Evolutionary conservation across 805 yeast species (phyloP).

Genomic region (Yamadazyma paraphyllophila): DNA sequence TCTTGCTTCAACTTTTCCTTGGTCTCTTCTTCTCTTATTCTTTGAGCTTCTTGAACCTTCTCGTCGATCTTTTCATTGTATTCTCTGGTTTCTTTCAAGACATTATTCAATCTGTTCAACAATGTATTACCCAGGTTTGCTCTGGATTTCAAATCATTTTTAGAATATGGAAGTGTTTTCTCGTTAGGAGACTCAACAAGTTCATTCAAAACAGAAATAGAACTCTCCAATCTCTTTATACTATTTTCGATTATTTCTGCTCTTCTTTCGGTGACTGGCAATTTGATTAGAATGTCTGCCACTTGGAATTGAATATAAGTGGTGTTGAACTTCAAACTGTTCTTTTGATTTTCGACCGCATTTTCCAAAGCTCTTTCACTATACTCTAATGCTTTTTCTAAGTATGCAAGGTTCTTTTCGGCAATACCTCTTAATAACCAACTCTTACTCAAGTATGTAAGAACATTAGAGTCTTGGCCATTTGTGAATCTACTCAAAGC

Average conservation of each 20-base stretch:
- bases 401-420: conserved; percentile 63
- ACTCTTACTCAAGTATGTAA: conserved; percentile 78
- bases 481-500: conserved; percentile 67
- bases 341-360: conserved; percentile 15
- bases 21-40: conserved; percentile 57
- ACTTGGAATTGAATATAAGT: conserved; percentile 84
- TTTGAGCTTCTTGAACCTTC: conserved; percentile 73
- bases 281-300: conserved; percentile 75
- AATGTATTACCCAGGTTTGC: conserved; percentile 85
- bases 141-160: conserved; percentile 77
- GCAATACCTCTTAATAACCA: conserved; percentile 78
- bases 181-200: conserved; percentile 46
- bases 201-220: conserved; percentile 56
- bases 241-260: conserved; percentile 60
- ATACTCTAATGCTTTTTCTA: conserved; percentile 60
- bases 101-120: conserved; percentile 65
- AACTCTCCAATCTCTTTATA: conserved; percentile 56
- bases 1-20: conserved; percentile 33
- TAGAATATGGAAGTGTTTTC: conserved; percentile 69
- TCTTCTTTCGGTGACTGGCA: conserved; percentile 55
- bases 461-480: conserved; percentile 61
- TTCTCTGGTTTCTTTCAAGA: conserved; percentile 68
- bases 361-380: conserved; percentile 54
- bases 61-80: conserved; percentile 56
- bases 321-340: conserved; percentile 62